Conservation (phyloP, 2,329 filamentous ascomycete genomes). For the Stemphylium lycopersici region DNA sequence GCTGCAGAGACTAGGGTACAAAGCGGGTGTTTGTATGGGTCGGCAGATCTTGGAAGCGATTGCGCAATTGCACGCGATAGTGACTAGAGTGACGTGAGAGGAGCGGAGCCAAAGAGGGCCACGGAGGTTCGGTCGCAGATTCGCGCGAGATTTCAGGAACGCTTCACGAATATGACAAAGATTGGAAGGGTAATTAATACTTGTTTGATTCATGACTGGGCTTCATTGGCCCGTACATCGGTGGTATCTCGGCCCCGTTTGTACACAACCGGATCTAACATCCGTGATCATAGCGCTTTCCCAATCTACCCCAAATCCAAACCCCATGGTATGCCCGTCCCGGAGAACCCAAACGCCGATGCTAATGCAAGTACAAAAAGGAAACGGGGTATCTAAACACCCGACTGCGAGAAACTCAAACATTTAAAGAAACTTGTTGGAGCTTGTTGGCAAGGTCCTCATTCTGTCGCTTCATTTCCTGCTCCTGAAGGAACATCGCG, state of each 20-base stretch:
- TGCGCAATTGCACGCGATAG: slow-evolving; percentile 47
- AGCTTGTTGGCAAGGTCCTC: slow-evolving; percentile 40
- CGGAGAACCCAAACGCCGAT: slow-evolving; percentile 4
- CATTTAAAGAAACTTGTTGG: slow-evolving; percentile 37
- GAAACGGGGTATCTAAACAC: background rate
- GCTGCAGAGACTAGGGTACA: slow-evolving; percentile 26
- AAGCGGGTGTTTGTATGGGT: slow-evolving; percentile 32
- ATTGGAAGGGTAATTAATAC: background rate
- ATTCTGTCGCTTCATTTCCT: slow-evolving; percentile 66
- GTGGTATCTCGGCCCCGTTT: slow-evolving; percentile 33
- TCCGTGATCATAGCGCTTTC: slow-evolving; percentile 9
- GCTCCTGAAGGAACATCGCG: slow-evolving; percentile 78
- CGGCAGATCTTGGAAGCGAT: slow-evolving; percentile 45
- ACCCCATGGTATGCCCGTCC: slow-evolving; percentile 40
- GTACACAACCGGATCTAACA: slow-evolving; percentile 13
- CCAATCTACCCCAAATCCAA: slow-evolving; percentile 29
- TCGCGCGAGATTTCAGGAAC: slow-evolving; percentile 5
- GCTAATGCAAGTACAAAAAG: slow-evolving; percentile 24
- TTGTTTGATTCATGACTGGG: slow-evolving; percentile 18
- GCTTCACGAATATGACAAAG: slow-evolving; percentile 5
- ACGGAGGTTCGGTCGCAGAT: background rate
- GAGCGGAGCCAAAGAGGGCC: slow-evolving; percentile 5
- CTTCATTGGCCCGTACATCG: slow-evolving; percentile 19
- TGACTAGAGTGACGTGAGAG: slow-evolving; percentile 16
- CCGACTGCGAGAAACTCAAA: slow-evolving; percentile 15